Base-by-base conservation (phyloP, 208 protist species). In the Leishmania turanica region DNA sequence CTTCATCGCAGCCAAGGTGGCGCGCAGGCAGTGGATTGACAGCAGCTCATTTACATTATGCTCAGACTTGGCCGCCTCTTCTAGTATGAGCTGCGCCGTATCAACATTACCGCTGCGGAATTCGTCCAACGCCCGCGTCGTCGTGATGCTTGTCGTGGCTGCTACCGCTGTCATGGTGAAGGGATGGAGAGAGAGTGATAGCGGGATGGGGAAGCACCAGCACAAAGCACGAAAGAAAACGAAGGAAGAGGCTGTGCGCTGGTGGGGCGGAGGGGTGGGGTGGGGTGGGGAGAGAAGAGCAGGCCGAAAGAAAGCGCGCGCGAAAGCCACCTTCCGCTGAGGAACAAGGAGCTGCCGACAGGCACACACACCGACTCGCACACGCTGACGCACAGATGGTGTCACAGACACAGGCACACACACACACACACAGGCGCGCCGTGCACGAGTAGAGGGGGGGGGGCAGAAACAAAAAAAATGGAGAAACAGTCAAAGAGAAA, bases 1-100 rank as follows among this genome's bases (percentile, higher is more conserved):
- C 37, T 92, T 82, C 95, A 97, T 95, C 24, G 92, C 95, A 2
- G 91, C 91, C 34, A 96, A 77, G 40, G 93, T 90, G 21, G 92
- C 92, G 27, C 87, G 92, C 53, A 96, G 84, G 80, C 92, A 96
- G 65, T 90, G 84, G n/a, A 93, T 70, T 3, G 83, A 75, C 62
- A 97, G 88, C 5, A 90, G 75, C 60, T 94, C 89, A 49, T 90
- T 71, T 21, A 96, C 73, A 5, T 92, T 81, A 17, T 62, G 69
- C 47, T 86, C 79, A 56, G 81, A 77, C 47, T 81, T 77, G 42
- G 80, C 78, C 31, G 85, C 85, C 47, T 62, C 83, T 37, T 91
- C 90, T 5, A 96, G 86, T 37, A 95, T 88, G 45, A 64, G 72
- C 54, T 90, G 79, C 47, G 93, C 89, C 21, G 66, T 68, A 19